Percentiles rank a stretch among this genome's conserved stretches.
Conservation (phyloP, 1,139 yeast species). For the Candida glucosophila region DNA sequence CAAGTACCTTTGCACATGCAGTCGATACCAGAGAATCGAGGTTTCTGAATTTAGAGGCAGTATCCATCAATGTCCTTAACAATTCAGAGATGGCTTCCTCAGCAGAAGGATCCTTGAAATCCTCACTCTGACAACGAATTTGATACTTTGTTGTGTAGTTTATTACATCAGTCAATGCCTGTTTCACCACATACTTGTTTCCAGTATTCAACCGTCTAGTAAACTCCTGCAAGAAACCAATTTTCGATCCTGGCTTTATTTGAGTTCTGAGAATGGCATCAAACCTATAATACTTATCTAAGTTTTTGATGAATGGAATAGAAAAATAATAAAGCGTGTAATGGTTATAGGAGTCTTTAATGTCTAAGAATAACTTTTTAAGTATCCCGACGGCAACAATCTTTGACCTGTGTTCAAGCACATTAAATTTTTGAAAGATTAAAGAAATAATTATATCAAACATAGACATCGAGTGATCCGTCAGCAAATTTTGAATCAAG, state of each 20-base stretch:
- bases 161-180: slow-evolving; percentile 63
- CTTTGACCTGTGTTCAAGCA: slow-evolving; percentile 41
- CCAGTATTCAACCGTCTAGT: slow-evolving; percentile 53
- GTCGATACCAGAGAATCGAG: slow-evolving; percentile 42
- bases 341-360: slow-evolving; percentile 24
- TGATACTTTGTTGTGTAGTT: slow-evolving; percentile 43
- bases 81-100: slow-evolving; percentile 32
- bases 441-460: slow-evolving; percentile 38
- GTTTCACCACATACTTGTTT: slow-evolving; percentile 70
- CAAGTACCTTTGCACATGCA: slow-evolving; percentile 61
- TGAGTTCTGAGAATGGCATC: slow-evolving; percentile 17
- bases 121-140: slow-evolving; percentile 34
- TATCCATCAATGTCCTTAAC: slow-evolving; percentile 49
- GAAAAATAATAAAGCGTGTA: slow-evolving; percentile 44
- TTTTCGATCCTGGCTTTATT: slow-evolving; percentile 19
- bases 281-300: slow-evolving; percentile 18
- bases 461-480: slow-evolving; percentile 42
- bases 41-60: slow-evolving; percentile 49
- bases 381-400: slow-evolving; percentile 38
- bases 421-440: slow-evolving; percentile 54
- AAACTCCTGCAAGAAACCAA: slow-evolving; percentile 38
- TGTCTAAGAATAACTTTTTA: slow-evolving; percentile 26
- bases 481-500: slow-evolving; percentile 42
- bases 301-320: slow-evolving; percentile 37
- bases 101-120: slow-evolving; percentile 21